These are phyloP conservation scores for Malania oleifera DNA, from an alignment of 164 flowering plant species.

Conservation along the genomic window DNA sequence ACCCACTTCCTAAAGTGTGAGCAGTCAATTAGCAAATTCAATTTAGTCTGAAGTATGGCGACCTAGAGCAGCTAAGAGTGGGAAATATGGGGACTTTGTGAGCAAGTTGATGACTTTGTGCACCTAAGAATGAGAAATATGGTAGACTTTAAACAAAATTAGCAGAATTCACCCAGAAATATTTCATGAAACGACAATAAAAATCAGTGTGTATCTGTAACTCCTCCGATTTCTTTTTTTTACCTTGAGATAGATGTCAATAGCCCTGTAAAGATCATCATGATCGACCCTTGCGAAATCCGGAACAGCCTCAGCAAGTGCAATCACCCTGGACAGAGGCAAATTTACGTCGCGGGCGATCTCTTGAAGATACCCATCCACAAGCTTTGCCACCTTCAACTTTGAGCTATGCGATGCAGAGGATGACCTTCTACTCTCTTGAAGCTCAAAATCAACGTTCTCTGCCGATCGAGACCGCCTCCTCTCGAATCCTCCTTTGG, in stretches of 20 bases:
- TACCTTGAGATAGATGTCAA: constrained; percentile 95
- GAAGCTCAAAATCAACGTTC: constrained; percentile 62
- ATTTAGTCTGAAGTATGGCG: too few species aligned
- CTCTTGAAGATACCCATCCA: constrained; percentile 81
- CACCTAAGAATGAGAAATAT: neutral
- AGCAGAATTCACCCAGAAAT: neutral
- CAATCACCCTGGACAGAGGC: constrained; percentile 64
- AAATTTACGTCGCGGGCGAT: constrained; percentile 66
- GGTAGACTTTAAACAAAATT: neutral
- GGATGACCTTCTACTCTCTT: constrained; percentile 78
- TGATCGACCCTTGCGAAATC: constrained; percentile 85
- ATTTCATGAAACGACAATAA: neutral
- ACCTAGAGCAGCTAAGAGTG: too few species aligned
- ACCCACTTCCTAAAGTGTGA: constrained; percentile 20
- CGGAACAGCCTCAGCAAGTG: constrained; percentile 72
- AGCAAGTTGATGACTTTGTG: too few species aligned
- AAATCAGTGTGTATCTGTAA: too few species aligned
- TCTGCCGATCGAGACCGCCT: constrained; percentile 86
- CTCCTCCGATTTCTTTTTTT: constrained; percentile 3
- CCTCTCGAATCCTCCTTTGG: constrained; percentile 42
- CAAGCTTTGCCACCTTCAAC: constrained; percentile 82
- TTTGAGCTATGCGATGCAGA: constrained; percentile 86
- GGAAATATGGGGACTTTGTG: too few species aligned
- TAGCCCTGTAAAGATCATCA: constrained; percentile 89
- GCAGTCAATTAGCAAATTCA: constrained; percentile 12